phyloP scores from a whole-genome alignment of 176 grass and related monocot species.

The Triticum monococcum region DNA sequence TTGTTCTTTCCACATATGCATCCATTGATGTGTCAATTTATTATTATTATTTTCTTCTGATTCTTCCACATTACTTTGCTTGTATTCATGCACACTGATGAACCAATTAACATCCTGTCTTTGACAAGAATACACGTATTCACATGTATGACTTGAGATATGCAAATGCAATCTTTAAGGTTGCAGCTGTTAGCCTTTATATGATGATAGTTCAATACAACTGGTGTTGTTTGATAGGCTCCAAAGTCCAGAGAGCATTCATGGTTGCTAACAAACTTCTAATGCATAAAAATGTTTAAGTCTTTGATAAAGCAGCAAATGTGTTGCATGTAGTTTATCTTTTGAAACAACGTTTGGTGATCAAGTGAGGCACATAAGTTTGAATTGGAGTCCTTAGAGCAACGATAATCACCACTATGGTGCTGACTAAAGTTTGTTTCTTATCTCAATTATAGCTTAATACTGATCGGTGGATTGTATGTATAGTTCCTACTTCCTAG shows the following conservation, averaged over 20 bases:
- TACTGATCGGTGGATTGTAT: neutral
- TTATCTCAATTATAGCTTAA: neutral
- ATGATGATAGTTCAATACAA: neutral
- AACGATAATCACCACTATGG: neutral
- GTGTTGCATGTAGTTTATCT: slow-evolving; percentile 3
- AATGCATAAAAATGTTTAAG: neutral
- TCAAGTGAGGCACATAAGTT: neutral
- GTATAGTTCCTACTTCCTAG: neutral
- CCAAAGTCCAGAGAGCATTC: neutral
- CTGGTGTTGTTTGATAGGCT: neutral
- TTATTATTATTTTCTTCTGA: neutral
- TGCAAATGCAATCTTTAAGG: slow-evolving; percentile 5
- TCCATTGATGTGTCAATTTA: neutral
- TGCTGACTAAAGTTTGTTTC: neutral
- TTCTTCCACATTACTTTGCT: slow-evolving; percentile 31
- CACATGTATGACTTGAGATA: neutral
- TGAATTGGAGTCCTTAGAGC: neutral
- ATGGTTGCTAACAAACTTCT: neutral
- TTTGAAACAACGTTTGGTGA: neutral
- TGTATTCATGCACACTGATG: slow-evolving; percentile 22
- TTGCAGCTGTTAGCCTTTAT: neutral
- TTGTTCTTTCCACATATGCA: slow-evolving; percentile 19
- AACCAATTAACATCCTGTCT: neutral
- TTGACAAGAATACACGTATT: neutral
- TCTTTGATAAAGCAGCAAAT: neutral